Base-by-base conservation (phyloP, 768 basidiomycete species). In the Baorangia bicolor region DNA sequence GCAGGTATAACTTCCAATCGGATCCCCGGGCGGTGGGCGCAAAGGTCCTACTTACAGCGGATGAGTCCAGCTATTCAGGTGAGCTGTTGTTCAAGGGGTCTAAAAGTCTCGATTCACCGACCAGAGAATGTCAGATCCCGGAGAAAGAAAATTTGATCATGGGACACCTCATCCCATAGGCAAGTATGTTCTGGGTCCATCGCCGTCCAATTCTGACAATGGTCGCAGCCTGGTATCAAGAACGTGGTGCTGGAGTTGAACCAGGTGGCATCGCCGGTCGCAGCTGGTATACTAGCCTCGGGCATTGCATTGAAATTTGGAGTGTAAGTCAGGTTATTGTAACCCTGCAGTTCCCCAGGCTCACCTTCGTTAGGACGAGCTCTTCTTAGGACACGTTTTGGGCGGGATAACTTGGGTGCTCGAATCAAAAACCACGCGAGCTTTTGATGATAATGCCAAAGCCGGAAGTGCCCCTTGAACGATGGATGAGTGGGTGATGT, bases 241-340 rank as follows among this genome's bases (percentile, higher is more conserved):
- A 87, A 59, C 80, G 77, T 3, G 88, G 88, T 18, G 83, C 86
- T 28, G 90, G 90, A 0, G 81, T 83, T 4, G 75, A 81, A 59
- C 68, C 65, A 27, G 70, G 76, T 20, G 68, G 78, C 25, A 63
- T 66, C 38, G 79, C 85, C 3, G 92, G 91, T 21, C 80, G 92
- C 35, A 91, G 89, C 63, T 94, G 90, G 74, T 94, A 91, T 68
- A 94, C 92, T 1, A 79, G 84, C 58, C 78, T 94, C 0, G 92
- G 92, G 0, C 92, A 95, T 67, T 72, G 84, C 49, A 86, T 84
- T 62, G 84, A 88, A 64, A 91, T 88, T 31, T 92, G 89, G 90
- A 73, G 81, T 74, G 88, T 86, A 50, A 53, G 79, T 69, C 35
- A 21, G 14, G 12, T 25, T 20, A 37, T 23, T 34, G 46, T 21